Conservation (phyloP, 129 eudicot genomes). For the Scalesia atractyloides region DNA sequence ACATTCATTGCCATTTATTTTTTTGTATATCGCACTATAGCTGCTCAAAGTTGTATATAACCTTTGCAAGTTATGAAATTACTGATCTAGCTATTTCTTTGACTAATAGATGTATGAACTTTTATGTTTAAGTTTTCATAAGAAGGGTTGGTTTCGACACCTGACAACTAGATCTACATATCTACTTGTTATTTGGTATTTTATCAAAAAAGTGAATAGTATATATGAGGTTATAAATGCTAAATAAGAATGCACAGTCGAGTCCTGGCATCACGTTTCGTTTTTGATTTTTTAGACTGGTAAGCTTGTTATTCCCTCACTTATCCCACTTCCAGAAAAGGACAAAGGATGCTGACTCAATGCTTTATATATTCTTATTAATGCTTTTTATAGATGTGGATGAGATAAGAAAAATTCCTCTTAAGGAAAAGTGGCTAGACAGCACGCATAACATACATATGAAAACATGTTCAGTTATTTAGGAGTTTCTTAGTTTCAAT, state of each 20-base stretch:
- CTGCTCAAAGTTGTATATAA: conserved; percentile 6
- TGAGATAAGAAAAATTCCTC: conserved; percentile 30
- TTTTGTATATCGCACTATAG: conserved; percentile 14
- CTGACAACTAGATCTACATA: conserved; percentile 17
- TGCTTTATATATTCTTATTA: conserved; percentile 8
- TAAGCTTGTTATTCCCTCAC: conserved; percentile 27
- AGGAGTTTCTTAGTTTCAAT: conserved; percentile 13
- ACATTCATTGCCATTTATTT: conserved; percentile 1
- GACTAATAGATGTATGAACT: neutral
- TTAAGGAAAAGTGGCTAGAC: conserved; percentile 18
- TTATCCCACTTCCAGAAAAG: conserved; percentile 31
- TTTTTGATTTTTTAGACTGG: conserved; percentile 23
- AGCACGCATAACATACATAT: conserved; percentile 6
- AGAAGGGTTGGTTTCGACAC: conserved; percentile 11
- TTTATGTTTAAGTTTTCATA: neutral
- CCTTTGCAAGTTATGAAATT: conserved; percentile 15
- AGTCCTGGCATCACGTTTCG: conserved; percentile 30
- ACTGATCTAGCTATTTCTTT: conserved; percentile 4
- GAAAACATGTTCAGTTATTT: conserved; percentile 14
- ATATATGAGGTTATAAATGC: conserved; percentile 11
- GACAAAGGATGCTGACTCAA: conserved; percentile 19
- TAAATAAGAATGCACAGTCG: conserved; percentile 36
- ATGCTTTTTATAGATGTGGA: conserved; percentile 17
- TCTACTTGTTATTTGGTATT: conserved; percentile 16
- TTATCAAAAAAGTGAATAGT: conserved; percentile 11